Evolutionary conservation across 2,329 filamentous ascomycete species (phyloP).

Genomic region (Dothideomycetidae sp.): DNA sequence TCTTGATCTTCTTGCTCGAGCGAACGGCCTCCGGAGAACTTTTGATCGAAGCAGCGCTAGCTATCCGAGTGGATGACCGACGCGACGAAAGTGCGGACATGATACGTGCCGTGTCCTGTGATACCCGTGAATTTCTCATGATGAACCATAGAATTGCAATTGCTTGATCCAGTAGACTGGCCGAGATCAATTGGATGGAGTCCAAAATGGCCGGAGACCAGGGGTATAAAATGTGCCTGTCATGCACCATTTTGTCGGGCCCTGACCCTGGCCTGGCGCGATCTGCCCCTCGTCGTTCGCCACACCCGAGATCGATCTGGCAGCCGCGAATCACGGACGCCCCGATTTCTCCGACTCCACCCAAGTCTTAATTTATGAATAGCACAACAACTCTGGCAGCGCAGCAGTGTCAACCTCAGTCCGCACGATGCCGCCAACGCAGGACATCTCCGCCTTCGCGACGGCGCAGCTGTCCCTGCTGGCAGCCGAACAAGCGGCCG

Average conservation of each 20-base stretch:
- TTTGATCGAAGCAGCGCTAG: slow-evolving; percentile 1
- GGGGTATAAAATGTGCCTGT: not conserved
- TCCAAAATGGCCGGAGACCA: not conserved
- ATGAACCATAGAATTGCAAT: not conserved
- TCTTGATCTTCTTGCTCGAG: slow-evolving; percentile 2
- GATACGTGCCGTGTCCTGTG: slow-evolving; percentile 12
- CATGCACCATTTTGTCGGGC: not conserved
- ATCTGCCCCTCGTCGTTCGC: not conserved
- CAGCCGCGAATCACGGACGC: not conserved
- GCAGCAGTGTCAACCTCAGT: no score
- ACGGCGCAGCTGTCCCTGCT: slow-evolving; percentile 56
- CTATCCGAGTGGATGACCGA: slow-evolving; percentile 6
- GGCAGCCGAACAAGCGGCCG: slow-evolving; percentile 54
- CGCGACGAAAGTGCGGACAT: slow-evolving; percentile 9
- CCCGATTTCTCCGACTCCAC: not conserved
- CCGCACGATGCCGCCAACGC: no score
- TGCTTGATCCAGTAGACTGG: not conserved
- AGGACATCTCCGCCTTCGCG: slow-evolving; percentile 55
- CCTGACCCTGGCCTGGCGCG: no score
- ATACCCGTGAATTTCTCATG: slow-evolving; percentile 12
- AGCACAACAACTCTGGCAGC: no score
- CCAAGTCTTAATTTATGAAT: slow-evolving; percentile 1
- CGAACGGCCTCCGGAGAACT: not conserved
- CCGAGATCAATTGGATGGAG: not conserved
- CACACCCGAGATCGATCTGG: not conserved